A percentile compares a stretch with the other conserved stretches of the same genome.
These are phyloP conservation scores for Pichia sp. DNA, from an alignment of 1,139 yeast genomes.

Conservation along the genomic window DNA sequence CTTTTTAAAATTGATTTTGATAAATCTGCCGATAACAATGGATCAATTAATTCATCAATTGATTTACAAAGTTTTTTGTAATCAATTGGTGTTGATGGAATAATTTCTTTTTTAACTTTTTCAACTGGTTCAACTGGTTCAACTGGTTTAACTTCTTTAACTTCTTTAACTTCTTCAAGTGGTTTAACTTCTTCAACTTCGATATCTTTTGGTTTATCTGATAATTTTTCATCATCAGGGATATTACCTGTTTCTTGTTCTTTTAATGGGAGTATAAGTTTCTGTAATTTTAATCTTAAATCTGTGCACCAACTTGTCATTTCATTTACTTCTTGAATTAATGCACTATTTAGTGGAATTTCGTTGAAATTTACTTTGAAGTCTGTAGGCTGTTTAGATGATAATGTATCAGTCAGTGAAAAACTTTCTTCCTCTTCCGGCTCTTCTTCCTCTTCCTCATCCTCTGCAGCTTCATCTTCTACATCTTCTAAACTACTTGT, in stretches of 20 bases:
- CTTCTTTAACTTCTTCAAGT: neutral
- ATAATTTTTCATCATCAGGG: neutral
- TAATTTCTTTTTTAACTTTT: neutral
- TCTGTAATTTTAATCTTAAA: constrained; percentile 22
- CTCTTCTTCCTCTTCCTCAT: constrained; percentile 6
- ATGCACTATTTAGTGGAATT: constrained; percentile 18
- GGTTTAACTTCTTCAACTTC: neutral
- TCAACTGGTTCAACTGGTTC: neutral
- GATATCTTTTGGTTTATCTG: constrained; percentile 1
- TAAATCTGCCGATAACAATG: constrained; percentile 16
- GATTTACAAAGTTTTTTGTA: constrained; percentile 18
- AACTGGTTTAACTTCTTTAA: constrained; percentile 1
- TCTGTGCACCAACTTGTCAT: constrained; percentile 19
- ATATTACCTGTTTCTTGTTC: constrained; percentile 10
- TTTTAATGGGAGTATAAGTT: constrained; percentile 17
- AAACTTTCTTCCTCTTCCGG: constrained; percentile 3
- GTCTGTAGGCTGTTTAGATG: constrained; percentile 19
- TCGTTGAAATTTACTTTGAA: constrained; percentile 17
- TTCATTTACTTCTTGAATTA: constrained; percentile 20
- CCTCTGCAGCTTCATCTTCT: constrained; percentile 4
- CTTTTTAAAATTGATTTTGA: constrained; percentile 27
- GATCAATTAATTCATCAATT: constrained; percentile 20
- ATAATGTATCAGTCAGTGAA: constrained; percentile 22
- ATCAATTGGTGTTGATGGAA: neutral
- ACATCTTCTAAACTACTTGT: constrained; percentile 5